Evolutionary conservation across 2,329 filamentous ascomycete species (phyloP).

Genomic region (Didymella exigua): DNA sequence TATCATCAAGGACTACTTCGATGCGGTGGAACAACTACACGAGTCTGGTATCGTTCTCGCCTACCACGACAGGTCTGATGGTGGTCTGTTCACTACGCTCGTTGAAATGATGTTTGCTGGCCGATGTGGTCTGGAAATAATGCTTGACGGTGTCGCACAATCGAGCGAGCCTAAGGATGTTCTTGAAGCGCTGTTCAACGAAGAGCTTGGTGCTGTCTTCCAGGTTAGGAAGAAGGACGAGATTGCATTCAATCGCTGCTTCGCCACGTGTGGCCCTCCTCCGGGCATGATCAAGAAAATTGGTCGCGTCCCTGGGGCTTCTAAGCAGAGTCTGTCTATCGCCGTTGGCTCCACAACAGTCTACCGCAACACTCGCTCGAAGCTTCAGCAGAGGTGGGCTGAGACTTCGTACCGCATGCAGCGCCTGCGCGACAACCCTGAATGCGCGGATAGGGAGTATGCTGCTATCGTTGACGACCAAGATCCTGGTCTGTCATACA

Average conservation of each 20-base stretch:
- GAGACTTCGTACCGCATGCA: conserved; percentile 91
- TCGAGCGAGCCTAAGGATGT: conserved; percentile 68
- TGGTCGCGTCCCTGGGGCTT: conserved; percentile 71
- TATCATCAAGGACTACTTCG: conserved; percentile 86
- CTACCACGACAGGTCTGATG: conserved; percentile 94
- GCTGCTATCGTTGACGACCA: conserved; percentile 72
- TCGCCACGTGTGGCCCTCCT: conserved; percentile 86
- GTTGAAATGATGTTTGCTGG: conserved; percentile 99
- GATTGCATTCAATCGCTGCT: conserved; percentile 83
- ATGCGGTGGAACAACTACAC: conserved; percentile 74
- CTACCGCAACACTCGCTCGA: conserved; percentile 70
- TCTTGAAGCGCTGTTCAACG: conserved; percentile 86
- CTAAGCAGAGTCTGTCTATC: conserved; percentile 78
- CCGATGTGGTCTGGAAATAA: conserved; percentile 83
- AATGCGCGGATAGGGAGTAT: conserved; percentile 84
- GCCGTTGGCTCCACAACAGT: conserved; percentile 72
- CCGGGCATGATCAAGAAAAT: conserved; percentile 82
- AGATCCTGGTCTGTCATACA: conserved; percentile 85
- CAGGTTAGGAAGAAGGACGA: conserved; percentile 87
- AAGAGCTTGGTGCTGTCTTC: conserved; percentile 95
- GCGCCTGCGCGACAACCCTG: conserved; percentile 83
- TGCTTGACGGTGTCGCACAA: conserved; percentile 73
- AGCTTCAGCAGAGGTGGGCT: conserved; percentile 87
- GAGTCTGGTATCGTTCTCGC: conserved; percentile 78
- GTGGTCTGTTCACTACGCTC: conserved; percentile 86